Base-by-base conservation (phyloP, 2,329 filamentous ascomycete genomes). In the Zymoseptoria ardabiliae region DNA sequence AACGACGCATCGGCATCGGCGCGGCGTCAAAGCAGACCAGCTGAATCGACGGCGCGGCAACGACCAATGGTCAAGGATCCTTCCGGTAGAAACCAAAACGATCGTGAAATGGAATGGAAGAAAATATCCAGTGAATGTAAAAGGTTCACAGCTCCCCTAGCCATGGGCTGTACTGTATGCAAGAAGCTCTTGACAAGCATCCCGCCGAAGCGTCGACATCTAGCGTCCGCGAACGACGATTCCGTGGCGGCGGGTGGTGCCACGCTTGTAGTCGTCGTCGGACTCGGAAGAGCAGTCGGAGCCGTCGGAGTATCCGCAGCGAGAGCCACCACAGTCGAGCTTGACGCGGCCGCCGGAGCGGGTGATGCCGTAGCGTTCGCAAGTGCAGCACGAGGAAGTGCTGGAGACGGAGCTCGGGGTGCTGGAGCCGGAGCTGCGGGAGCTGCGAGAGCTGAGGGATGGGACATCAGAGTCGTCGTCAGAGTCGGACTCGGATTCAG, bases 321-420 rank as follows among this genome's bases (percentile, higher is more conserved):
- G 87, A 63, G 86, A 81, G 68, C 93, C 93, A 69, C 91, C 91
- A 73, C 93, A 97, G 84, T 97, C 92, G 75, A 97, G 86, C 84
- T 93, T 94, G 83, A 97, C 89, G 71, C 92, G 87, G 76, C 95
- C 89, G 72, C 92, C 70, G 75, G 88, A 87, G 78, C 91, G 89
- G 65, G 92, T 97, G 81, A 97, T 96, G 69, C 92, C 93, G 80
- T 94, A 97, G 79, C 92, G 90, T 77, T 97, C 91, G 79, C 93
- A 97, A 65, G 88, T 91, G 85, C 94, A 97, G 74, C 82, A 83
- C 71, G 76, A 74, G 60, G 70, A 75, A 55, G 75, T 73, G 61
- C 78, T 78, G 62, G 77, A 79, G 69, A 85, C 81, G 56, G 78
- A 80, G 17, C 76, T 79, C 20, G 80, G 80, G 35, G 80, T 82